phyloP scores from a whole-genome alignment of 176 grass and related monocot species.

The Rhynchospora tenuis region DNA sequence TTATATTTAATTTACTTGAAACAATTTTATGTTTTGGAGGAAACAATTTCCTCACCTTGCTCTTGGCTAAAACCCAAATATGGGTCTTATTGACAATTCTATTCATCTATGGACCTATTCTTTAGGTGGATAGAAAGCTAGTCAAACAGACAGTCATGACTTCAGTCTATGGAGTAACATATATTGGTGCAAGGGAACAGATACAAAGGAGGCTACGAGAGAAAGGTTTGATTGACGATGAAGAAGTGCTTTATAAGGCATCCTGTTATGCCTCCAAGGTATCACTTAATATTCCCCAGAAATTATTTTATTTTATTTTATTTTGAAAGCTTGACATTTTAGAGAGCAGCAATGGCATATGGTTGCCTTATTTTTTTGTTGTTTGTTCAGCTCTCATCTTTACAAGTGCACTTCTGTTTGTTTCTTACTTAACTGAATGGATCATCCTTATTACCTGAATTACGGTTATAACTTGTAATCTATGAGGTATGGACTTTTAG shows the following conservation, averaged over 20 bases:
- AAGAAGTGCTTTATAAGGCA: conserved; percentile 55
- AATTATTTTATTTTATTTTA: not conserved
- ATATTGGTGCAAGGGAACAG: conserved; percentile 85
- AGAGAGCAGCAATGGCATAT: not conserved
- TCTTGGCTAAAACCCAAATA: not conserved
- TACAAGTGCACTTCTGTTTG: not conserved
- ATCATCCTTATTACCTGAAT: not conserved
- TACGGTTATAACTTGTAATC: not conserved
- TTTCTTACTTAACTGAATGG: not conserved
- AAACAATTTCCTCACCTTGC: not conserved
- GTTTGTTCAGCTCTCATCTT: not conserved
- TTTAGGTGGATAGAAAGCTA: conserved; percentile 95
- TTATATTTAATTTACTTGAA: conserved; percentile 5
- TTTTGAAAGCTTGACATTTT: too few relatives aligned
- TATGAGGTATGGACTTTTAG: not conserved
- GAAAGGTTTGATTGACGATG: conserved; percentile 84
- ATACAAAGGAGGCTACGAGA: conserved; percentile 81
- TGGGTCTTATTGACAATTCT: not conserved
- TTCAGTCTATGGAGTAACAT: conserved; percentile 97
- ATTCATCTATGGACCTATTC: not conserved
- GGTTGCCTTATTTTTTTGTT: not conserved
- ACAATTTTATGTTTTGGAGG: not conserved
- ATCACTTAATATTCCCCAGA: not conserved
- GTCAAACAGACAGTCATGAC: conserved; percentile 99
- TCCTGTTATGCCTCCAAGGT: conserved; percentile 86